These are phyloP conservation scores for Pestalotiopsis sp. DNA, from an alignment of 2,329 filamentous ascomycete genomes.

Conservation along the genomic window DNA sequence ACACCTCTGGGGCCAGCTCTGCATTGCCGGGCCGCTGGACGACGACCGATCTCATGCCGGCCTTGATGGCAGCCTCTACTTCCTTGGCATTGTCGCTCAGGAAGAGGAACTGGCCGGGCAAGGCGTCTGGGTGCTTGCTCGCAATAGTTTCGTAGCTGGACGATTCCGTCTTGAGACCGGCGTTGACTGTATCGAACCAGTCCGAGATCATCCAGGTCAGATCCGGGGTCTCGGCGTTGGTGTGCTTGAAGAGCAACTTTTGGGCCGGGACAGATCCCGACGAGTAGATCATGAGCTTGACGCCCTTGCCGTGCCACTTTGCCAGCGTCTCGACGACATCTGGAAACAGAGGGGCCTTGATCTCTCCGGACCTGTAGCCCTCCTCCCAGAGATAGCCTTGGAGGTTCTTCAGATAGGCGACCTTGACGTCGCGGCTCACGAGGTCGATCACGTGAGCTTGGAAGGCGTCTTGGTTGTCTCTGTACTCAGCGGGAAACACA, in stretches of 20 bases:
- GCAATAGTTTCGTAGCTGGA: constrained; percentile 71
- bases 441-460: constrained; percentile 71
- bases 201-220: constrained; percentile 60
- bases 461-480: constrained; percentile 59
- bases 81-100: constrained; percentile 79
- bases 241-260: constrained; percentile 76
- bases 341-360: constrained; percentile 73
- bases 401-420: constrained; percentile 75
- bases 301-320: constrained; percentile 57
- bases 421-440: constrained; percentile 72
- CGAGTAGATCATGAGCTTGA: constrained; percentile 76
- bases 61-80: constrained; percentile 62
- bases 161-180: constrained; percentile 71
- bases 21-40: constrained; percentile 73
- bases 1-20: constrained; percentile 54
- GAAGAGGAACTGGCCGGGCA: constrained; percentile 67
- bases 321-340: constrained; percentile 70
- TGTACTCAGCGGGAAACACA: constrained; percentile 70
- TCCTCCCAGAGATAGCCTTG: constrained; percentile 79
- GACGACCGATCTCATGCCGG: constrained; percentile 65
- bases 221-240: constrained; percentile 59
- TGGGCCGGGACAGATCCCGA: constrained; percentile 81
- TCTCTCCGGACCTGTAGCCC: constrained; percentile 70
- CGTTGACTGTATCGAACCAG: constrained; percentile 82
- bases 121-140: constrained; percentile 45